Percentiles rank a stretch among this genome's conserved stretches.
Conservation (phyloP, 345 rosid genomes). For the Hypericum perforatum region DNA sequence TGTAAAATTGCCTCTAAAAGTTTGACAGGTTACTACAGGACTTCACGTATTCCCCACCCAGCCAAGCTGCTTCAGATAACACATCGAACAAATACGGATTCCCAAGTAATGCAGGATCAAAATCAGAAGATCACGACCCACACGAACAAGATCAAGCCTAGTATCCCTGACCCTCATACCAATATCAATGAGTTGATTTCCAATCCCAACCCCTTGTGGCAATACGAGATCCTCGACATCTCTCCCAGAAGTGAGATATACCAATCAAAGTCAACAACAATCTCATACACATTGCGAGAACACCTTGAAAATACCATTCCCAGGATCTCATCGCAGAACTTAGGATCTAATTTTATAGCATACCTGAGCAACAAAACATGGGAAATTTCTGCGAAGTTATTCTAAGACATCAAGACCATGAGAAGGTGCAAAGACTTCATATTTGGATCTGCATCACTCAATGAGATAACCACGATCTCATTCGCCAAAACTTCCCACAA, state of each 20-base stretch:
- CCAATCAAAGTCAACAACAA: constrained; percentile 82
- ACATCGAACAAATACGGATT: constrained; percentile 63
- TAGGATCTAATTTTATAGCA: constrained; percentile 79
- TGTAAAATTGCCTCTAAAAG: constrained; percentile 73
- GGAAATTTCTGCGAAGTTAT: constrained; percentile 62
- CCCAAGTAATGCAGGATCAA: constrained; percentile 97
- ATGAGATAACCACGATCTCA: constrained; percentile 71
- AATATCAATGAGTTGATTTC: constrained; percentile 79
- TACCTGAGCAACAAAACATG: constrained; percentile 69
- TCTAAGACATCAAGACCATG: constrained; percentile 83
- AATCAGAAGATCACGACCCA: constrained; percentile 65
- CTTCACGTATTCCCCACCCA: constrained; percentile 76
- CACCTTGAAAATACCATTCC: constrained; percentile 68
- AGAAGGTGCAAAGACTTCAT: constrained; percentile 71
- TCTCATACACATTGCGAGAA: constrained; percentile 55
- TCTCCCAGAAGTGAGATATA: constrained; percentile 84
- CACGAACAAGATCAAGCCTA: constrained; percentile 63
- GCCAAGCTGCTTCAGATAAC: constrained; percentile 91
- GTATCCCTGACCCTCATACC: constrained; percentile 86
- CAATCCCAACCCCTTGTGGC: constrained; percentile 77
- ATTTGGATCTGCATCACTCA: constrained; percentile 81
- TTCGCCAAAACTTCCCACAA: constrained; percentile 80
- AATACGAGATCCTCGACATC: constrained; percentile 75
- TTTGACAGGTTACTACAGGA: constrained; percentile 57
- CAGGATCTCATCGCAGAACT: constrained; percentile 78